Base-by-base conservation (phyloP, 2,329 filamentous ascomycete genomes). In the Monosporascus sp. region DNA sequence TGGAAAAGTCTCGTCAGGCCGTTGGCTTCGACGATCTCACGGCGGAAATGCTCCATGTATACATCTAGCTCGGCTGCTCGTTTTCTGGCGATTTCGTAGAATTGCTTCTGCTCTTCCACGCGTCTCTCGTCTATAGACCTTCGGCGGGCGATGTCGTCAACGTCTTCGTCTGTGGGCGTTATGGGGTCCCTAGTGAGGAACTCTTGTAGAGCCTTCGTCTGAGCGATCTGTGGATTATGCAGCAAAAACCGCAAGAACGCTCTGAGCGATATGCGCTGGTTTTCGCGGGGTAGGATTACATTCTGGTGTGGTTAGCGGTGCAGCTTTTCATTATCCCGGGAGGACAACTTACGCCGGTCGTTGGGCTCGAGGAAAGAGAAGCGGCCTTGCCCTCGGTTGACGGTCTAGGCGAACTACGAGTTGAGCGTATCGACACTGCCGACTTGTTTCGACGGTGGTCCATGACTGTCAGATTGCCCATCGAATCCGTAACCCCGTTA, bases 81-180 rank as follows among this genome's bases (percentile, higher is more conserved):
- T 69, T 91, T 86, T 59, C 91, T 80, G 8, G 94, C 94, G 66
- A 99, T 92, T 68, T 99, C 93, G 69, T 97, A 99, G 68, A 99
- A 99, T 59, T 85, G 83, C 67, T 85, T 88, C 68, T 99, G 94
- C 70, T 99, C 94, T 64, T 96, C 89, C 50, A 97, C 82, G 45
- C 94, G 85, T 70, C 88, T 89, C 67, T 89, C 86, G 63, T 99
- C 94, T 70, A 96, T 85, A 14, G 82, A 79, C 69, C 92, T 95
- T 50, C 94, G 82, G 54, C 81, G 81, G 57, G 85, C 71, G 34
- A 97, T 91, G 66, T 99, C 94, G 2, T 86, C 80, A 27, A 87
- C 74, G 65, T 99, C 94, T 54, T 94, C 90, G 61, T 93, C 88
- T 22, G 84, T 90, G 9, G 90, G 76, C 1, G 80, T 83, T 25